Evolutionary conservation across 257 asterid genomes (phyloP).

Genomic region (Fraxinus americana): DNA sequence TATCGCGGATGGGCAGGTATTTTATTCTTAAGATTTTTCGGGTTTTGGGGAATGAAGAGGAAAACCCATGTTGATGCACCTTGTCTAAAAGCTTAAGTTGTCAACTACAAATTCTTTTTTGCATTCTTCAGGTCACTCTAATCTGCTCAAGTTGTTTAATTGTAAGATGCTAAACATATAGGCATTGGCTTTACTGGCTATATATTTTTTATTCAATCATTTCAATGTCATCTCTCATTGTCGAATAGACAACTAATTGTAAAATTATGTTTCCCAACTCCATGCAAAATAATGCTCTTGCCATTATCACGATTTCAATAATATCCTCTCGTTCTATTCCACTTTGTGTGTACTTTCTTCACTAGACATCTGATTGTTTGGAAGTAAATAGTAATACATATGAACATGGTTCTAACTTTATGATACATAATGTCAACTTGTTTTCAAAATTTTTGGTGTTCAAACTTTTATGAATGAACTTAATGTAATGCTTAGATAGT

Average conservation of each 20-base stretch:
- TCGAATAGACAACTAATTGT: neutral
- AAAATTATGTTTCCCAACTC: neutral
- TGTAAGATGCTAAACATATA: neutral
- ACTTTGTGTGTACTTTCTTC: neutral
- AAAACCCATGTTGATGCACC: neutral
- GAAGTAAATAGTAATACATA: neutral
- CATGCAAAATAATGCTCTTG: neutral
- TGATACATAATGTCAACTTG: neutral
- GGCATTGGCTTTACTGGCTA: neutral
- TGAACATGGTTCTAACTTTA: neutral
- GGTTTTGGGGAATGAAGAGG: neutral
- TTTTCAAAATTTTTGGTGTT: neutral
- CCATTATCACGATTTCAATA: neutral
- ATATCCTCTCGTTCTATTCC: neutral
- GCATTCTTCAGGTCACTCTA: neutral
- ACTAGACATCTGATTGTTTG: neutral
- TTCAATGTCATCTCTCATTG: neutral
- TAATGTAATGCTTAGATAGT: neutral
- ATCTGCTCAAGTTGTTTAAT: neutral
- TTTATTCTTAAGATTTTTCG: neutral
- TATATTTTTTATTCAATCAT: neutral
- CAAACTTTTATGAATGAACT: neutral
- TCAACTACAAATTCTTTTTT: neutral
- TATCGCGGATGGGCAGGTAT: constrained; percentile 98
- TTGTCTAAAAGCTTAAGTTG: neutral